Evolutionary conservation across 176 grass and related monocot species (phyloP).

Genomic region (Raddia guianensis): DNA sequence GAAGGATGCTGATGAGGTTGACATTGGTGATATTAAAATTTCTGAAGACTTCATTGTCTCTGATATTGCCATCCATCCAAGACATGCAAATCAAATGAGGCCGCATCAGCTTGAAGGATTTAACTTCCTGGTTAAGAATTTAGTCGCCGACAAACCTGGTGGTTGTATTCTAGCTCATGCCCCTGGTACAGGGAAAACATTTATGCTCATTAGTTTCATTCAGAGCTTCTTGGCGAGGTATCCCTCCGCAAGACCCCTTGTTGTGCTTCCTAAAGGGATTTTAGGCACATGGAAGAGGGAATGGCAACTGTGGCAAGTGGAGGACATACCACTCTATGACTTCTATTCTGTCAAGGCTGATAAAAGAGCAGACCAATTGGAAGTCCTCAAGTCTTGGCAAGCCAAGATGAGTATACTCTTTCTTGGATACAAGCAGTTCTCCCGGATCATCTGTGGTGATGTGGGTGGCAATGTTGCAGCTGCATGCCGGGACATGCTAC

Average conservation of each 20-base stretch:
- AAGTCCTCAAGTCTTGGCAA: slow-evolving; percentile 81
- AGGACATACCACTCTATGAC: slow-evolving; percentile 86
- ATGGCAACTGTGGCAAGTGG: slow-evolving; percentile 81
- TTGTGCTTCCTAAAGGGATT: slow-evolving; percentile 95
- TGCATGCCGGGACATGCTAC: slow-evolving; percentile 78
- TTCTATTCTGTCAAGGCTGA: slow-evolving; percentile 96
- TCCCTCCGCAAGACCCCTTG: slow-evolving; percentile 72
- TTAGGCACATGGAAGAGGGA: slow-evolving; percentile 90
- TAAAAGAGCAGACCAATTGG: slow-evolving; percentile 87
- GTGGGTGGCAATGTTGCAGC: slow-evolving; percentile 48
- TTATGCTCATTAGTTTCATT: slow-evolving; percentile 97
- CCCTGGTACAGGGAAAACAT: slow-evolving; percentile 94
- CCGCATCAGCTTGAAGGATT: slow-evolving; percentile 92
- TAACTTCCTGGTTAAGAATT: slow-evolving; percentile 90
- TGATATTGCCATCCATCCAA: slow-evolving; percentile 89
- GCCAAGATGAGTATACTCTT: slow-evolving; percentile 84
- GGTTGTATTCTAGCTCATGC: slow-evolving; percentile 98
- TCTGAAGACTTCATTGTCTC: slow-evolving; percentile 66
- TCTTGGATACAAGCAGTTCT: slow-evolving; percentile 95
- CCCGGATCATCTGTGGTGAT: slow-evolving; percentile 65
- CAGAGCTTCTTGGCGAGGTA: slow-evolving; percentile 97
- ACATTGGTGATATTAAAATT: slow-evolving; percentile 49
- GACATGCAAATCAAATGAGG: slow-evolving; percentile 81
- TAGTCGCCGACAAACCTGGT: slow-evolving; percentile 73
- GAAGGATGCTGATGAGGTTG: slow-evolving; percentile 59